Conservation (phyloP, 495 filamentous ascomycete species). For the Penicillium crystallinum region DNA sequence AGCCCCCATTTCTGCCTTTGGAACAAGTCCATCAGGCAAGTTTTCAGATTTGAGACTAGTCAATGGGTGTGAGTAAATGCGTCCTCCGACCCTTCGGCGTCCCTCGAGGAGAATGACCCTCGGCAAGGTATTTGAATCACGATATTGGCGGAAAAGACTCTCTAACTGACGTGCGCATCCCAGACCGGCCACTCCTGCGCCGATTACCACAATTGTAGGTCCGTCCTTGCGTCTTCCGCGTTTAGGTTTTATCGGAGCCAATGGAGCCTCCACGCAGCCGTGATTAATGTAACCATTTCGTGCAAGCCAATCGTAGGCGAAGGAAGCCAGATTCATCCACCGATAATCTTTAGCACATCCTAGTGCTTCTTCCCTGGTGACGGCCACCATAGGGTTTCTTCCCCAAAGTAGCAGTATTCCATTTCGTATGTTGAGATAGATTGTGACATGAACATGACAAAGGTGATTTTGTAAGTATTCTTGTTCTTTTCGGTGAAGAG, state of each 20-base stretch:
- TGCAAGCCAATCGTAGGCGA: constrained; percentile 89
- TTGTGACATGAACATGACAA: constrained; percentile 82
- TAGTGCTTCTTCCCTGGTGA: constrained; percentile 81
- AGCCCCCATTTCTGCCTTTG: constrained; percentile 91
- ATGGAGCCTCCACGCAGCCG: constrained; percentile 72
- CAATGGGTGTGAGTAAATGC: constrained; percentile 88
- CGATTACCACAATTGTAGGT: constrained; percentile 74
- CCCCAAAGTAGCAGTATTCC: constrained; percentile 90
- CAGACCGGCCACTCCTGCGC: constrained; percentile 90
- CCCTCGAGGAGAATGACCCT: constrained; percentile 82
- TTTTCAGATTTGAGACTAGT: constrained; percentile 49
- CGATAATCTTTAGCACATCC: constrained; percentile 86
- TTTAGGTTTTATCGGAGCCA: constrained; percentile 32
- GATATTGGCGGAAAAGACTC: constrained; percentile 72
- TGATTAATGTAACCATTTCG: constrained; percentile 95
- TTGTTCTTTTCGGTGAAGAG: constrained; percentile 83
- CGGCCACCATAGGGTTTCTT: constrained; percentile 79
- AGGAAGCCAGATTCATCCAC: constrained; percentile 85
- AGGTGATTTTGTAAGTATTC: constrained; percentile 71
- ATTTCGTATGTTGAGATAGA: constrained; percentile 96
- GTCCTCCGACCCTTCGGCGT: constrained; percentile 80
- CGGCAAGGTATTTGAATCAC: constrained; percentile 59
- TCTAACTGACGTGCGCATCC: constrained; percentile 91
- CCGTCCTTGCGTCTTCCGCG: constrained; percentile 46
- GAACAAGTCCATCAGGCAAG: constrained; percentile 48